Percentiles rank a stretch among this genome's conserved stretches.
phyloP scores from a whole-genome alignment of 169 alveolate genomes.

The Hammondia hammondi region DNA sequence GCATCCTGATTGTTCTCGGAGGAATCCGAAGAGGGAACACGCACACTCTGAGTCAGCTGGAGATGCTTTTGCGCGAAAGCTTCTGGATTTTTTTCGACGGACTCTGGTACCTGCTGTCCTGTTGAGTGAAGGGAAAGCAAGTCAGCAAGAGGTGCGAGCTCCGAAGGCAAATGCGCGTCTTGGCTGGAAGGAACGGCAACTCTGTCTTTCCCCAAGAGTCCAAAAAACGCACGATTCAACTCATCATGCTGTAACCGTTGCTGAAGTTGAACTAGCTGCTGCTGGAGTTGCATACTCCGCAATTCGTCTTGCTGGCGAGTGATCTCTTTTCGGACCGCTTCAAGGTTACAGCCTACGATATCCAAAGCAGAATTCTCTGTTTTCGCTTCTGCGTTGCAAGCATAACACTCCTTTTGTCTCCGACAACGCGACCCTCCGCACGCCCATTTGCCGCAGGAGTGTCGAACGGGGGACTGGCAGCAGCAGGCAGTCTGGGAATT shows the following conservation, averaged over 20 bases:
- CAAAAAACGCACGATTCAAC: not conserved
- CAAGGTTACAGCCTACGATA: not conserved
- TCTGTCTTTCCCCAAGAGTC: not conserved
- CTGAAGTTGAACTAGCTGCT: conserved; percentile 35
- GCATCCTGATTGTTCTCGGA: not conserved
- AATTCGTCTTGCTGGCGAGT: conserved; percentile 27
- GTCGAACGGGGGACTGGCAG: not conserved
- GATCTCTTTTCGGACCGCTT: conserved; percentile 10
- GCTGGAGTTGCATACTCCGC: conserved; percentile 35
- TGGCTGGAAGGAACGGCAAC: not conserved
- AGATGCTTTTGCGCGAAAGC: not conserved
- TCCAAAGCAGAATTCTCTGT: not conserved
- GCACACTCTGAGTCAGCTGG: not conserved
- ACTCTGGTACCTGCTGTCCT: not conserved
- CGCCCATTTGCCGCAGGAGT: not conserved
- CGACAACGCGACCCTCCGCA: not conserved
- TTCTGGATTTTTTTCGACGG: not conserved
- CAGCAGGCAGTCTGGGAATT: not conserved
- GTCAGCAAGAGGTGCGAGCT: no score
- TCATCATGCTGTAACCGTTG: conserved; percentile 31
- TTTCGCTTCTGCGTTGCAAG: not conserved
- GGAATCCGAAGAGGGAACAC: not conserved
- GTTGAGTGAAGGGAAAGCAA: no score
- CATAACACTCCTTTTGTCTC: not conserved
- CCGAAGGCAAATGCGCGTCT: no score